A percentile compares a stretch with the other conserved stretches of the same genome.
Evolutionary conservation across 176 grass and related monocot species (phyloP).

Genomic region (Oryza rufipogon): DNA sequence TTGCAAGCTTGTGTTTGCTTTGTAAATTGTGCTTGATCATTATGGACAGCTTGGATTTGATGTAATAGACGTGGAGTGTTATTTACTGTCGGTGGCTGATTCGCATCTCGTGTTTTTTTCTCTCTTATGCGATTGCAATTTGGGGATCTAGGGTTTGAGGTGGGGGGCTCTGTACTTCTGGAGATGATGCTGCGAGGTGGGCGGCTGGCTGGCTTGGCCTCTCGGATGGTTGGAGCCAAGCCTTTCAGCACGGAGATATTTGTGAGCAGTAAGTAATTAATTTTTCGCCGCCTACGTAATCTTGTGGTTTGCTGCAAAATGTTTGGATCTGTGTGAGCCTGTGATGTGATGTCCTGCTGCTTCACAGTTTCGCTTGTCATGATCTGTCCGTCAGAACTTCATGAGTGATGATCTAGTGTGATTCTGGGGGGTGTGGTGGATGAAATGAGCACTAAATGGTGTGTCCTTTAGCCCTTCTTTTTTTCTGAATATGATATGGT

Average conservation of each 20-base stretch:
- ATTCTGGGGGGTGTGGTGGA: not conserved
- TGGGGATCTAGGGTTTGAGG: slow-evolving; percentile 41
- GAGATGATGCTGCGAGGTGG: slow-evolving; percentile 27
- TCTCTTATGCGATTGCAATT: not conserved
- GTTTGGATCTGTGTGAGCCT: not conserved
- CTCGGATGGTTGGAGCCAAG: not conserved
- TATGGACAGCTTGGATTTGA: slow-evolving; percentile 33
- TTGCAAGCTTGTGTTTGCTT: not conserved
- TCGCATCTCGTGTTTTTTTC: not conserved
- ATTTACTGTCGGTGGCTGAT: not conserved
- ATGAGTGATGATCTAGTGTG: not conserved
- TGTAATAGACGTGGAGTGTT: not conserved
- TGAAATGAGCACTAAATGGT: not conserved
- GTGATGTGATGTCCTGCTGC: not conserved
- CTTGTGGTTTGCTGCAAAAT: not conserved
- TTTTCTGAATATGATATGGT: too few species aligned
- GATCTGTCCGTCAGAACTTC: not conserved
- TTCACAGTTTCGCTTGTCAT: not conserved
- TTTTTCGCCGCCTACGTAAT: not conserved
- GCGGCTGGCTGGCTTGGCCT: slow-evolving; percentile 14
- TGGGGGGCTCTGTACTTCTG: too few species aligned
- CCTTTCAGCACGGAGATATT: slow-evolving; percentile 49
- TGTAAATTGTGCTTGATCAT: slow-evolving; percentile 33
- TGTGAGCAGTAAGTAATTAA: slow-evolving; percentile 41
- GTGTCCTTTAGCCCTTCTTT: not conserved